Conservation (phyloP, 2,329 filamentous ascomycete species). For the Colletotrichum neosansevieriae region DNA sequence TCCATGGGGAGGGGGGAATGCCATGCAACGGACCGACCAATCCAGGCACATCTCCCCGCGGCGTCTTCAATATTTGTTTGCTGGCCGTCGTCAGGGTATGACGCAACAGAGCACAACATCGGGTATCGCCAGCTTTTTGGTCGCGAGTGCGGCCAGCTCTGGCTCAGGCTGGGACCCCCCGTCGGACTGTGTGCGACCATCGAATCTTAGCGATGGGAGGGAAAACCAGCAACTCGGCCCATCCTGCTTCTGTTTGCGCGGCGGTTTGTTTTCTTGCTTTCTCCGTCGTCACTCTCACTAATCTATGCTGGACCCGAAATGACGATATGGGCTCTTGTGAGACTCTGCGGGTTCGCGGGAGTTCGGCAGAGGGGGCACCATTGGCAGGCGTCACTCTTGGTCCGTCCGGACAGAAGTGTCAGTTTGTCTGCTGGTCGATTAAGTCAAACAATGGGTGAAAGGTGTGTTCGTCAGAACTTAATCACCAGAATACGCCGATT, state of each 20-base stretch:
- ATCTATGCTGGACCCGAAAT: slow-evolving; percentile 19
- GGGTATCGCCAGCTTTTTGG: slow-evolving; percentile 34
- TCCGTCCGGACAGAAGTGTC: slow-evolving; percentile 21
- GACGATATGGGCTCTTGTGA: slow-evolving; percentile 22
- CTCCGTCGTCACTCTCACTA: slow-evolving; percentile 6
- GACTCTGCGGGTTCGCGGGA: background rate
- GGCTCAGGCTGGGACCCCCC: too few species aligned
- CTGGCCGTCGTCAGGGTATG: slow-evolving; percentile 30
- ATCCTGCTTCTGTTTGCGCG: background rate
- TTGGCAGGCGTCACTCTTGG: background rate
- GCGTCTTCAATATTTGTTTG: slow-evolving; percentile 6
- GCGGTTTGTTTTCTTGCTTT: background rate
- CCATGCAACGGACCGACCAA: slow-evolving; percentile 29
- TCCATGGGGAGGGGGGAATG: too few species aligned
- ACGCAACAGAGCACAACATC: slow-evolving; percentile 39
- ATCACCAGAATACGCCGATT: slow-evolving; percentile 14
- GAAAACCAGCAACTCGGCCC: background rate
- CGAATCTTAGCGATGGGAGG: background rate
- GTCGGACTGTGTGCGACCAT: background rate
- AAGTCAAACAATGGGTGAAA: background rate
- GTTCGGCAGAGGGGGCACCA: background rate
- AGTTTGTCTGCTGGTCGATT: background rate
- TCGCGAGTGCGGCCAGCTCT: background rate
- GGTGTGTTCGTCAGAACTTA: slow-evolving; percentile 22
- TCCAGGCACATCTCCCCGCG: slow-evolving; percentile 14